A percentile compares a stretch with the other conserved stretches of the same genome.
phyloP scores from a whole-genome alignment of 805 yeast species.

The Clavispora fructus region DNA sequence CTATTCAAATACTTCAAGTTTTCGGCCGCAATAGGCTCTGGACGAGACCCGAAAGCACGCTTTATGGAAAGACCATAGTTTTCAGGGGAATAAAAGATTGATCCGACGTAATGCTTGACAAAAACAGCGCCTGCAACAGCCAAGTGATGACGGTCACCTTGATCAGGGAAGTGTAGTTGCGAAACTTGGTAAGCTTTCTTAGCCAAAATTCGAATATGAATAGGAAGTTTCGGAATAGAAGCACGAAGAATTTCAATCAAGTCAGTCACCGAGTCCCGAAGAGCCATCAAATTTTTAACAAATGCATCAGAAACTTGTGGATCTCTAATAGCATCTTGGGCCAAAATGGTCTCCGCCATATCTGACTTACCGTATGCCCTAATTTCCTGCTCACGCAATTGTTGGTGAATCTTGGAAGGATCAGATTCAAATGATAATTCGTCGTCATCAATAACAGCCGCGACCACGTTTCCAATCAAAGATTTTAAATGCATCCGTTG shows the following conservation, averaged over 20 bases:
- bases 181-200: constrained; percentile 33
- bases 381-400: constrained; percentile 34
- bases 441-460: constrained; percentile 39
- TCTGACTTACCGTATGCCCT: constrained; percentile 31
- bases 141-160: constrained; percentile 52
- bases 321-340: constrained; percentile 74
- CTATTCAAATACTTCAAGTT: constrained; percentile 56
- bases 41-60: background rate
- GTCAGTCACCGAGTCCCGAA: constrained; percentile 67
- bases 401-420: constrained; percentile 55
- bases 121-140: constrained; percentile 66
- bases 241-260: constrained; percentile 49
- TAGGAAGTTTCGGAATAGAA: constrained; percentile 33
- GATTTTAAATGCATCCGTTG: constrained; percentile 43
- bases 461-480: constrained; percentile 34
- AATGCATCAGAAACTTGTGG: constrained; percentile 66
- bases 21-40: constrained; percentile 26
- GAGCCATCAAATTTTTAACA: constrained; percentile 63
- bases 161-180: constrained; percentile 50
- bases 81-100: constrained; percentile 48
- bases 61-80: constrained; percentile 46
- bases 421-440: constrained; percentile 72
- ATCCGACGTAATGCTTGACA: constrained; percentile 45
- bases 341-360: constrained; percentile 34
- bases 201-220: constrained; percentile 32